Percentiles rank a stretch among this genome's conserved stretches.
Evolutionary conservation across 306 rosid species (phyloP).

Genomic region (Heteromeles arbutifolia): DNA sequence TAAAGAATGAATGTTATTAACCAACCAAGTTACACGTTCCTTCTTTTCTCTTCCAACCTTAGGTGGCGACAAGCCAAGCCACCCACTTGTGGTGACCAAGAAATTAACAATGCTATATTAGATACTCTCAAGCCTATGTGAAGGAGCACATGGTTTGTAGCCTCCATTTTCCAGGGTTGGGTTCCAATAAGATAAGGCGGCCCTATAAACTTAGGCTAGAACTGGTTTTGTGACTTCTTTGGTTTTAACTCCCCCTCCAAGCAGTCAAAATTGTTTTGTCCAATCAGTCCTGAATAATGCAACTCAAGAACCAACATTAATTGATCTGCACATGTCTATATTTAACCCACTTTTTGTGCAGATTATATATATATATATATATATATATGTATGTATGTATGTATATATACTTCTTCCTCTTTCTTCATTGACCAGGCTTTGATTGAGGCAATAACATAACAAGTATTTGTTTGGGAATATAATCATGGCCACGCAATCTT

Average conservation of each 20-base stretch:
- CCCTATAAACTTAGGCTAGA: background rate
- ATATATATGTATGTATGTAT: too few relatives aligned
- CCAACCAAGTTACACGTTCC: background rate
- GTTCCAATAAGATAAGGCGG: slow-evolving; percentile 3
- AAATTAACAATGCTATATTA: background rate
- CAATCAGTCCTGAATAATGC: background rate
- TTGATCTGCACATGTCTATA: background rate
- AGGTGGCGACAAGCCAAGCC: background rate
- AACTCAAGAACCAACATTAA: background rate
- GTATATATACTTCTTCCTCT: background rate
- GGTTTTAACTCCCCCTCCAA: background rate
- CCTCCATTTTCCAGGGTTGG: background rate
- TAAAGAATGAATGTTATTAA: too few relatives aligned
- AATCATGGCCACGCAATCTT: background rate
- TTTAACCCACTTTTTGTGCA: background rate
- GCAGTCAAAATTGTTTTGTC: background rate
- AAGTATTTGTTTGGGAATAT: background rate
- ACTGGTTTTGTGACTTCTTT: background rate
- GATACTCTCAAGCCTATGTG: background rate
- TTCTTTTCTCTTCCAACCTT: background rate
- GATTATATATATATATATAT: too few relatives aligned
- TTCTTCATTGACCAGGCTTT: background rate
- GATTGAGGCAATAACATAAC: background rate
- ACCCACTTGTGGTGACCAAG: background rate
- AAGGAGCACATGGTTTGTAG: slow-evolving; percentile 7